phyloP scores from a whole-genome alignment of 129 eudicot species.

The Erigeron canadensis region DNA sequence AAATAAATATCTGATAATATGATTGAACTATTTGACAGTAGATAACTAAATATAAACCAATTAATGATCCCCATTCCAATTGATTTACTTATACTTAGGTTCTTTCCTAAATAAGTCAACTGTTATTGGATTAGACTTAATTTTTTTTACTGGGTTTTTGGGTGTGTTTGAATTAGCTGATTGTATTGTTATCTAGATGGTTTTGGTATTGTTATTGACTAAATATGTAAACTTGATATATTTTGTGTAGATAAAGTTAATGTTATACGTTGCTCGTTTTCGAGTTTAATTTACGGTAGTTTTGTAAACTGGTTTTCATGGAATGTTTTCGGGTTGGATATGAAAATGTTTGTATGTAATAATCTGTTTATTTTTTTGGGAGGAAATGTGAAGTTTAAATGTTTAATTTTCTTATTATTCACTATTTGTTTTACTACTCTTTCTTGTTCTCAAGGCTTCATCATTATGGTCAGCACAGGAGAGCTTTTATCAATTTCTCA shows the following conservation, averaged over 20 bases:
- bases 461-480: constrained; percentile 61
- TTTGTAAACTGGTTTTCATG: too few species aligned
- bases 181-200: not conserved
- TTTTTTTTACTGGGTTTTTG: not conserved
- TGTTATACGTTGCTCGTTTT: not conserved
- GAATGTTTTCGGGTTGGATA: not conserved
- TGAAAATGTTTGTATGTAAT: not conserved
- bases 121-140: not conserved
- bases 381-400: constrained; percentile 1
- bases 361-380: too few species aligned
- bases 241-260: not conserved
- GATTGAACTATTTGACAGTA: too few species aligned
- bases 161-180: constrained; percentile 3
- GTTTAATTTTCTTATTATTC: not conserved
- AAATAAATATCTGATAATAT: too few species aligned
- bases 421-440: constrained; percentile 20
- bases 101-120: too few species aligned
- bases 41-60: not conserved
- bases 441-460: constrained; percentile 42
- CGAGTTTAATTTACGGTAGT: not conserved
- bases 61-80: not conserved
- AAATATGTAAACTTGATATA: not conserved
- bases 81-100: too few species aligned
- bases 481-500: constrained; percentile 51
- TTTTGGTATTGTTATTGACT: not conserved